These are phyloP conservation scores for Hippophae rhamnoides DNA, from an alignment of 306 rosid genomes.

Conservation along the genomic window DNA sequence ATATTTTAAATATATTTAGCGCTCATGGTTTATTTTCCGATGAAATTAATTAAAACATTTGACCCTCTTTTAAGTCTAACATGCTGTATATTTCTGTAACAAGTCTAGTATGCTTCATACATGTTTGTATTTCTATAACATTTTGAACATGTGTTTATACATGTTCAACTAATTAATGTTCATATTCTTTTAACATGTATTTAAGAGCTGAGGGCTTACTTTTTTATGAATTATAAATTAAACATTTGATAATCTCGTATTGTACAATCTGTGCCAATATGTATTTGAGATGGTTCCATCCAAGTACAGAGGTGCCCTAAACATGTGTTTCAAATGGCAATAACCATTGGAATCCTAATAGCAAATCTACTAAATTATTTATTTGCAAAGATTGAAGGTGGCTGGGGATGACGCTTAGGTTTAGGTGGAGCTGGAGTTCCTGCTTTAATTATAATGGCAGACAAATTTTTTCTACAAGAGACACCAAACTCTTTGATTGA, in stretches of 20 bases:
- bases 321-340: constrained; percentile 72
- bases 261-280: constrained; percentile 68
- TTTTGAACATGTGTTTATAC: too few species aligned
- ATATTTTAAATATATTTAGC: too few species aligned
- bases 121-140: too few species aligned
- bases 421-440: constrained; percentile 72
- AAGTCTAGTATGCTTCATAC: too few species aligned
- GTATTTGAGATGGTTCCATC: constrained; percentile 70
- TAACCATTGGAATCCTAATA: constrained; percentile 57
- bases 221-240: background rate
- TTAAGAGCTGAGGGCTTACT: too few species aligned
- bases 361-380: constrained; percentile 58
- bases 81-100: too few species aligned
- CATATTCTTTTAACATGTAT: too few species aligned
- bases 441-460: constrained; percentile 45
- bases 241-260: too few species aligned
- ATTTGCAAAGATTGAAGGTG: constrained; percentile 37
- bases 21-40: too few species aligned
- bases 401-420: constrained; percentile 72
- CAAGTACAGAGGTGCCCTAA: constrained; percentile 47
- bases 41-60: too few species aligned
- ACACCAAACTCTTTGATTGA: constrained; percentile 69
- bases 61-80: too few species aligned
- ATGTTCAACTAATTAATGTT: too few species aligned
- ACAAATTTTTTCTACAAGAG: constrained; percentile 49